phyloP scores from a whole-genome alignment of 345 rosid genomes.

The Bruguiera sexangula region DNA sequence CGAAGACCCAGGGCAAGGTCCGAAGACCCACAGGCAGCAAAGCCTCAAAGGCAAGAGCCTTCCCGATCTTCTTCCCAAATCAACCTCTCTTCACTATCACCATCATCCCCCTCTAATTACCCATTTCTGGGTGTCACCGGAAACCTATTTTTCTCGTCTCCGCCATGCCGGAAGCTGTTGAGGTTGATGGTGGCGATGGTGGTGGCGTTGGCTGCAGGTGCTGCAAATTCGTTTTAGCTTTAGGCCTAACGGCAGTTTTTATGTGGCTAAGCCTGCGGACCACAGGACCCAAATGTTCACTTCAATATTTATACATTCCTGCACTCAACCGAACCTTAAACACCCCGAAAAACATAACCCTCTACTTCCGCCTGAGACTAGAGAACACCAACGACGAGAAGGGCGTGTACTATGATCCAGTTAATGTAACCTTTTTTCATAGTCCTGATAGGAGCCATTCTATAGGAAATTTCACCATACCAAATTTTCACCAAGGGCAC shows the following conservation, averaged over 20 bases:
- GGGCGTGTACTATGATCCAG: constrained; percentile 59
- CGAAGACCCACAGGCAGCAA: too few species aligned
- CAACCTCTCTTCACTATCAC: background rate
- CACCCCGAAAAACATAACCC: constrained; percentile 27
- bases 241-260: constrained; percentile 60
- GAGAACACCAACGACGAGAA: constrained; percentile 66
- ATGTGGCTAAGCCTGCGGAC: constrained; percentile 74
- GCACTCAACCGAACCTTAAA: constrained; percentile 46
- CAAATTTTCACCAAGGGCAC: constrained; percentile 53
- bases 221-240: constrained; percentile 47
- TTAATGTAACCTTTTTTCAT: constrained; percentile 43
- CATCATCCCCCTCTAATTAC: background rate
- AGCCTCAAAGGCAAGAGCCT: too few species aligned
- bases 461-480: constrained; percentile 27
- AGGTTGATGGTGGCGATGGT: too few species aligned
- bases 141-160: background rate
- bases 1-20: too few species aligned
- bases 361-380: constrained; percentile 44
- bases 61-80: background rate
- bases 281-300: constrained; percentile 49
- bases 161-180: constrained; percentile 24
- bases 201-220: constrained; percentile 37
- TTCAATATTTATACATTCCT: constrained; percentile 50
- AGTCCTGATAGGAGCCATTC: background rate
- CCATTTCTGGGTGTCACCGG: background rate